phyloP scores from a whole-genome alignment of 805 yeast species.

The Cyberlindnera maclurae region DNA sequence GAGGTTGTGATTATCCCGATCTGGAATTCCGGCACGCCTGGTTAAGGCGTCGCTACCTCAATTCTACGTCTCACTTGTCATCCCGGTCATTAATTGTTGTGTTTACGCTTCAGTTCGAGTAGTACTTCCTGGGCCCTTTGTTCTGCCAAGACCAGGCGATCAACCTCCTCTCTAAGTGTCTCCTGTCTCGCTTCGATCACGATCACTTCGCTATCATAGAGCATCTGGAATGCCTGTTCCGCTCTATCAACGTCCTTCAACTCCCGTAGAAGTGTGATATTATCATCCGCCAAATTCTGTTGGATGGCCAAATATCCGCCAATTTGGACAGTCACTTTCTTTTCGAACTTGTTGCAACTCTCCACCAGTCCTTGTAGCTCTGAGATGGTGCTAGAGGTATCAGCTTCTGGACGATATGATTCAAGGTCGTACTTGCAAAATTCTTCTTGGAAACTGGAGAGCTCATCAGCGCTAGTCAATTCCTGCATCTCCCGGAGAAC shows the following conservation, averaged over 20 bases:
- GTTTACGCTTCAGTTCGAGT: constrained; percentile 9
- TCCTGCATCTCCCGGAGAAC: constrained; percentile 9
- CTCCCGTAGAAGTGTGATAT: constrained; percentile 7
- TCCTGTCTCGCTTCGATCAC: constrained; percentile 10
- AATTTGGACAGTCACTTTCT: constrained; percentile 6
- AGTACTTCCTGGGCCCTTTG: constrained; percentile 17
- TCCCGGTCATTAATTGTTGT: no score
- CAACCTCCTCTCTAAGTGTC: constrained; percentile 18
- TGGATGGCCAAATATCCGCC: constrained; percentile 8
- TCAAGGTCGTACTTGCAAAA: constrained; percentile 5
- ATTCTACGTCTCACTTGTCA: no score
- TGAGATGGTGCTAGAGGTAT: constrained; percentile 3
- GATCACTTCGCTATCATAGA: constrained; percentile 12
- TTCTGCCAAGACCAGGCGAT: constrained; percentile 18
- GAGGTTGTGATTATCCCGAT: not conserved
- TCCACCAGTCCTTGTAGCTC: constrained; percentile 12
- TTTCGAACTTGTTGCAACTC: constrained; percentile 15
- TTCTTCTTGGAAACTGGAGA: constrained; percentile 6
- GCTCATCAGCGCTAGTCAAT: constrained; percentile 6
- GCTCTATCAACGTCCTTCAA: constrained; percentile 19
- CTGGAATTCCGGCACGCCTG: no score
- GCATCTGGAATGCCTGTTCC: constrained; percentile 16
- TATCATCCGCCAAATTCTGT: constrained; percentile 11
- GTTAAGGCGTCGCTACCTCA: no score
- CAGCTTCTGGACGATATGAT: not conserved